A percentile compares a stretch with the other conserved stretches of the same genome.
Evolutionary conservation across 2,329 filamentous ascomycete genomes (phyloP).

Genomic region (Chrysosporium queenslandicum): DNA sequence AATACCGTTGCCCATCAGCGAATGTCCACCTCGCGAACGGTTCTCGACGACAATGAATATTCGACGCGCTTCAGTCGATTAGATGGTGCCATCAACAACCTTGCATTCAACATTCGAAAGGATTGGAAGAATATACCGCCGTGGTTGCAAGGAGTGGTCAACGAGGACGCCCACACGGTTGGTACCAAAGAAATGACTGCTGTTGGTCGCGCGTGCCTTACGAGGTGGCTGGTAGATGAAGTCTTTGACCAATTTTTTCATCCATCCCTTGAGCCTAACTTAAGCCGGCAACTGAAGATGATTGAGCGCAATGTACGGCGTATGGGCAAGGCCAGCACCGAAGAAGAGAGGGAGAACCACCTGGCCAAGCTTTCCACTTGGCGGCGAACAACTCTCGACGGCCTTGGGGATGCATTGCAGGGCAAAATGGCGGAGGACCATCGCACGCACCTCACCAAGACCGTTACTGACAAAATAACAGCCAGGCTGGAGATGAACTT

Average conservation of each 20-base stretch:
- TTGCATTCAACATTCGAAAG: conserved; percentile 93
- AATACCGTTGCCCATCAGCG: conserved; percentile 96
- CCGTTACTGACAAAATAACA: conserved; percentile 58
- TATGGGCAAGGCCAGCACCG: conserved; percentile 61
- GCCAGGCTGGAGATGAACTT: conserved; percentile 63
- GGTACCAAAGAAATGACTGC: conserved; percentile 98
- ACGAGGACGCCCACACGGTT: conserved; percentile 70
- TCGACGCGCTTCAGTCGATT: conserved; percentile 77
- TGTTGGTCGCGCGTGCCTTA: conserved; percentile 78
- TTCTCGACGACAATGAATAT: conserved; percentile 93
- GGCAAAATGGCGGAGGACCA: conserved; percentile 57
- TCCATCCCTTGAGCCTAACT: conserved; percentile 64
- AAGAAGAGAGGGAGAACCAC: conserved; percentile 82
- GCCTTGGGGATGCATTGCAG: conserved; percentile 61
- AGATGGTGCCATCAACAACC: conserved; percentile 86
- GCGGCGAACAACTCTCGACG: conserved; percentile 87
- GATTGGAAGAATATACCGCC: conserved; percentile 74
- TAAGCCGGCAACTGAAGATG: conserved; percentile 70
- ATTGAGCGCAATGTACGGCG: conserved; percentile 81
- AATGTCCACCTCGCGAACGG: conserved; percentile 85
- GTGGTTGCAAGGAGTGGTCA: conserved; percentile 73
- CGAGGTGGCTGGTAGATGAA: conserved; percentile 80
- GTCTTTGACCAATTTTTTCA: conserved; percentile 91
- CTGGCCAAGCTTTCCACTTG: conserved; percentile 82
- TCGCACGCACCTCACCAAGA: conserved; percentile 57